Base-by-base conservation (phyloP, 495 filamentous ascomycete species). In the Penicillium cosmopolitanum region DNA sequence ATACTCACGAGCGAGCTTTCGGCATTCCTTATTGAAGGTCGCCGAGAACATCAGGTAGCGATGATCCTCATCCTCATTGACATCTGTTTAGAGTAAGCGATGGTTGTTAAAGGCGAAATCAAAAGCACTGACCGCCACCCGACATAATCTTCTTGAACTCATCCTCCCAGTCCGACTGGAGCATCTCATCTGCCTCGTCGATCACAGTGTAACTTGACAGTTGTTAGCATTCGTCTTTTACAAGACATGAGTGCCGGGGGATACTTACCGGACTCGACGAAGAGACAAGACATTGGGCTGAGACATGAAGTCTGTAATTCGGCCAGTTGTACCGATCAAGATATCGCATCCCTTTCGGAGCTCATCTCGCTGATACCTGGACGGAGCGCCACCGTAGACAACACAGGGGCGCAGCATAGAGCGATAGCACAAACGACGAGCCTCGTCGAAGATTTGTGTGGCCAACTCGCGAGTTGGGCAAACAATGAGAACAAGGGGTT, bases 181-280 rank as follows among this genome's bases (percentile, higher is more conserved):
- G 83, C 81, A 98, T 85, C 76, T 97, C 93, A 70, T 98, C 95
- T 1, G 95, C 95, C 70, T 98, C 95, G 53, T 98, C 95, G 59
- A 98, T 89, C 55, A 98, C 85, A 61, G 95, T 88, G 73, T 84
- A 91, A 63, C 86, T 90, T 43, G 28, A 18, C 0, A 18, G 35
- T 1, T 4, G 25, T 70, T 19, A 70, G 60, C 35, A 7, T 40
- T 6, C 1, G 28, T 16, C n/a, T 13, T 1, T 23, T 10, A 31
- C 38, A 40, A 19, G 34, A 13, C 23, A 11, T 11, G 43, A 33
- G 10, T 8, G 33, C 4, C 9, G 10, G 0, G 15, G 6, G 15
- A 44, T 9, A 33, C 77, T 56, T 84, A 96, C 79, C 85, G 85
- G 50, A 96, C 81, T 57, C 94, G 92, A 40, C 80, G 81, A 25